These are phyloP conservation scores for Blastobotrys mokoenaii DNA, from an alignment of 805 yeast species.

Conservation along the genomic window DNA sequence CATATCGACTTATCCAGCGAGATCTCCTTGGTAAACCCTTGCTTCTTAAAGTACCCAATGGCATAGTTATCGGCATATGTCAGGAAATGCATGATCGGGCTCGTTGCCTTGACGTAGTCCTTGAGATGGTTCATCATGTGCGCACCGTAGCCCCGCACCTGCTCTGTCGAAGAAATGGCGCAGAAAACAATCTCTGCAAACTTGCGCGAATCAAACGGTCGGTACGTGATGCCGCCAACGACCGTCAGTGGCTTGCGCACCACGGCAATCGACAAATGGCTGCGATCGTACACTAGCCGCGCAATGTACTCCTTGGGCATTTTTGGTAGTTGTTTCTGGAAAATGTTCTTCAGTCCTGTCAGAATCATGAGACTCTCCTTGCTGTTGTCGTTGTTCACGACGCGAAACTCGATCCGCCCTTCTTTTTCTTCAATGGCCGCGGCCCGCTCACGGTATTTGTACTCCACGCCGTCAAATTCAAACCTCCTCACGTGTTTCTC, in stretches of 20 bases:
- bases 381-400: slow-evolving; percentile 89
- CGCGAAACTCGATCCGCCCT: slow-evolving; percentile 89
- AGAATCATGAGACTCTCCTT: slow-evolving; percentile 81
- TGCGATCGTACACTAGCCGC: slow-evolving; percentile 85
- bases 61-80: slow-evolving; percentile 99
- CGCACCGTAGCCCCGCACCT: slow-evolving; percentile 97
- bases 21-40: slow-evolving; percentile 94
- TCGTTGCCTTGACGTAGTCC: slow-evolving; percentile 86
- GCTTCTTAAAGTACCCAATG: slow-evolving; percentile 95
- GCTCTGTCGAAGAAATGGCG: slow-evolving; percentile 96
- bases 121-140: slow-evolving; percentile 96
- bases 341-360: slow-evolving; percentile 91
- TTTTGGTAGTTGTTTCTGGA: slow-evolving; percentile 94
- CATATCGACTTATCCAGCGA: slow-evolving; percentile 76
- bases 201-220: slow-evolving; percentile 83
- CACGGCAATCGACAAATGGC: slow-evolving; percentile 93
- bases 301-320: slow-evolving; percentile 98
- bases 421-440: slow-evolving; percentile 91
- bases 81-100: slow-evolving; percentile 75
- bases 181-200: slow-evolving; percentile 98
- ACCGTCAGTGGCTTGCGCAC: slow-evolving; percentile 89
- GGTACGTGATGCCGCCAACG: slow-evolving; percentile 94
- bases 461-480: slow-evolving; percentile 67
- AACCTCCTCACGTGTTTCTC: slow-evolving; percentile 37
- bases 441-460: slow-evolving; percentile 84